These are phyloP conservation scores for Typha latifolia DNA, from an alignment of 176 grass and related monocot species.

Conservation along the genomic window DNA sequence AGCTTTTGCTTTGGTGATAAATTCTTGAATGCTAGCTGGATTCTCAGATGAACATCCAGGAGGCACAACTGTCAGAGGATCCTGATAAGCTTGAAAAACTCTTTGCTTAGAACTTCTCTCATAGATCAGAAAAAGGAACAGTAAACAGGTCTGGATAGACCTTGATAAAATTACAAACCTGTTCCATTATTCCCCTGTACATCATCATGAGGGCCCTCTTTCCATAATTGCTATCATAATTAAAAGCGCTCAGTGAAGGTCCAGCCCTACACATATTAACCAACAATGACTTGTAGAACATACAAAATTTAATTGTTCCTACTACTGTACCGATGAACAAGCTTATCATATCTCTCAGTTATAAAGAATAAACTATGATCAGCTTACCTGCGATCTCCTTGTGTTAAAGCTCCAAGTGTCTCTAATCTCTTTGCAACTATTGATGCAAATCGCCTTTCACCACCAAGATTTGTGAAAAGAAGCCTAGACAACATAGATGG, in stretches of 20 bases:
- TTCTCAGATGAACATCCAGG: slow-evolving; percentile 80
- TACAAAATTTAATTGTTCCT: neutral
- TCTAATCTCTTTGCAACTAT: slow-evolving; percentile 94
- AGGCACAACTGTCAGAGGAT: slow-evolving; percentile 70
- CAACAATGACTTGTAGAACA: neutral
- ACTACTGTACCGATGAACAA: neutral
- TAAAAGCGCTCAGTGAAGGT: slow-evolving; percentile 84
- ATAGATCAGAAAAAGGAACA: neutral
- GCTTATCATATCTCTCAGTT: slow-evolving; percentile 1
- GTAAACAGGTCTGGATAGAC: neutral
- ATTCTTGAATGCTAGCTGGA: slow-evolving; percentile 41
- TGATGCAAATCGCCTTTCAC: slow-evolving; percentile 94
- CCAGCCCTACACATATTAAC: slow-evolving; percentile 51
- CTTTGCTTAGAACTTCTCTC: neutral
- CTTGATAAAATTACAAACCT: slow-evolving; percentile 43
- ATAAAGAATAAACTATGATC: slow-evolving; percentile 20
- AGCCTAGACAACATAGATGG: slow-evolving; percentile 32
- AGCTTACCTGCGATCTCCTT: slow-evolving; percentile 80
- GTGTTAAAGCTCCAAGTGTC: slow-evolving; percentile 96
- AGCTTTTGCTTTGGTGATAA: slow-evolving; percentile 66
- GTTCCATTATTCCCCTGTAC: slow-evolving; percentile 97
- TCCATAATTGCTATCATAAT: slow-evolving; percentile 89
- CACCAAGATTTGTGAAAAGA: slow-evolving; percentile 95
- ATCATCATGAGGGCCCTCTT: slow-evolving; percentile 71
- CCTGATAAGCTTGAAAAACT: slow-evolving; percentile 55